phyloP scores from a whole-genome alignment of 768 basidiomycete species.

The Boletus sensibilis region DNA sequence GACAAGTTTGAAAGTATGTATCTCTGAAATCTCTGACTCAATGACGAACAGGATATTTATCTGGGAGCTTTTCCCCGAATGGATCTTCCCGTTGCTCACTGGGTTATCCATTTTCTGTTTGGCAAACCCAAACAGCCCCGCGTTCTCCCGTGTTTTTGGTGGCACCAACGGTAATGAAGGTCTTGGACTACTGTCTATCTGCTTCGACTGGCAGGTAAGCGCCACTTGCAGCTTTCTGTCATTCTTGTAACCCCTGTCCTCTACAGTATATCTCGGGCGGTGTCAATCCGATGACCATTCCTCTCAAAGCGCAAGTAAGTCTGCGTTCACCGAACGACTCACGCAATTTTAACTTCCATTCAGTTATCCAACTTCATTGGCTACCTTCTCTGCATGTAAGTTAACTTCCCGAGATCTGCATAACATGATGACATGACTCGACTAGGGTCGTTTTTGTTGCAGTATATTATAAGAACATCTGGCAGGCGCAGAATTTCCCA shows the following conservation, averaged over 20 bases:
- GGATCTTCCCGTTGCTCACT: slow-evolving; percentile 56
- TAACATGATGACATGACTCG: slow-evolving; percentile 3
- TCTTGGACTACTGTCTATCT: slow-evolving; percentile 56
- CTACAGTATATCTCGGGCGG: slow-evolving; percentile 28
- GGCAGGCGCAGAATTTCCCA: slow-evolving; percentile 60
- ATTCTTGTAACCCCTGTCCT: not conserved
- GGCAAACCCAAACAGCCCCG: slow-evolving; percentile 38
- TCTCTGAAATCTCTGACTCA: not conserved
- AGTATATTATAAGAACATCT: slow-evolving; percentile 49
- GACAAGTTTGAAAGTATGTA: slow-evolving; percentile 6
- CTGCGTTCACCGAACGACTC: not conserved
- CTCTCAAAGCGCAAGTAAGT: slow-evolving; percentile 48
- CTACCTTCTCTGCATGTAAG: slow-evolving; percentile 54
- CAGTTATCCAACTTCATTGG: slow-evolving; percentile 49
- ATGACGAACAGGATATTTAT: slow-evolving; percentile 34
- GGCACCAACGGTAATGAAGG: slow-evolving; percentile 68
- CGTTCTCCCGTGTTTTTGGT: slow-evolving; percentile 52
- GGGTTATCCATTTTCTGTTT: slow-evolving; percentile 66
- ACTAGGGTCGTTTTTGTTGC: slow-evolving; percentile 37
- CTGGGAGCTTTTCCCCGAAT: slow-evolving; percentile 27
- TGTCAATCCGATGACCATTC: slow-evolving; percentile 52
- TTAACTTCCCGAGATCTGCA: not conserved
- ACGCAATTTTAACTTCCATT: not conserved
- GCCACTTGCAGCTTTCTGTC: slow-evolving; percentile 15
- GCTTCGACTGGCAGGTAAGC: slow-evolving; percentile 55